phyloP scores from a whole-genome alignment of 106 monocot genomes.

The Dactylorhiza incarnata region DNA sequence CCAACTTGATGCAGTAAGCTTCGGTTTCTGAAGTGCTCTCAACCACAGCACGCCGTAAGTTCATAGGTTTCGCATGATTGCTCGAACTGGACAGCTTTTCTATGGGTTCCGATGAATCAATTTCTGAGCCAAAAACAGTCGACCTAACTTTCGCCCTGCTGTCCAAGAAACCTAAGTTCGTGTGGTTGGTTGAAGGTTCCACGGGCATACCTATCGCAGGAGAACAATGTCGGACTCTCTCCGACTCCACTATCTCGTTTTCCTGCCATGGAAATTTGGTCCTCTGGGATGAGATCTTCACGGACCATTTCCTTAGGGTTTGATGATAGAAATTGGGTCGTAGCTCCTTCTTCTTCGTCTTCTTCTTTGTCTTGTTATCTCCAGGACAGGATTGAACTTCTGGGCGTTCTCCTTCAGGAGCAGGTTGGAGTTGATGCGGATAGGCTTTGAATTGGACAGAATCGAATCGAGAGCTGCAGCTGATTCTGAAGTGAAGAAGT shows the following conservation, averaged over 20 bases:
- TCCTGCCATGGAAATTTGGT: slow-evolving; percentile 58
- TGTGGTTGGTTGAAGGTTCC: neutral
- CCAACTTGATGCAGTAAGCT: neutral
- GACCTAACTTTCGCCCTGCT: neutral
- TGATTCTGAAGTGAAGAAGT: neutral
- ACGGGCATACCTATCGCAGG: neutral
- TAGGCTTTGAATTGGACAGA: slow-evolving; percentile 2
- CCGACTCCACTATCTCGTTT: neutral
- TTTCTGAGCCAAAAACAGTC: neutral
- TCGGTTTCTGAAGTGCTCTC: neutral
- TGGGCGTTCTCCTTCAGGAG: slow-evolving; percentile 8
- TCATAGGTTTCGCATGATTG: neutral
- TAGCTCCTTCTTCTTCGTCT: slow-evolving; percentile 37
- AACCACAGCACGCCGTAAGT: neutral
- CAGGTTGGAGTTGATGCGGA: neutral
- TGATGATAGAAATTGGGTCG: slow-evolving; percentile 52
- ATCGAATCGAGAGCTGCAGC: neutral
- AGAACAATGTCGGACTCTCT: neutral
- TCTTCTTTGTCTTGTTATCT: neutral
- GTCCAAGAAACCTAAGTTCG: neutral
- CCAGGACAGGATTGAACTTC: slow-evolving; percentile 1
- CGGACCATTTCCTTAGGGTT: slow-evolving; percentile 56
- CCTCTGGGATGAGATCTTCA: slow-evolving; percentile 40
- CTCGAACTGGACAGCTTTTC: slow-evolving; percentile 2
- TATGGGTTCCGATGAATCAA: slow-evolving; percentile 8